Conservation (phyloP, 768 basidiomycete species). For the Phlebiopsis flavidoalba region DNA sequence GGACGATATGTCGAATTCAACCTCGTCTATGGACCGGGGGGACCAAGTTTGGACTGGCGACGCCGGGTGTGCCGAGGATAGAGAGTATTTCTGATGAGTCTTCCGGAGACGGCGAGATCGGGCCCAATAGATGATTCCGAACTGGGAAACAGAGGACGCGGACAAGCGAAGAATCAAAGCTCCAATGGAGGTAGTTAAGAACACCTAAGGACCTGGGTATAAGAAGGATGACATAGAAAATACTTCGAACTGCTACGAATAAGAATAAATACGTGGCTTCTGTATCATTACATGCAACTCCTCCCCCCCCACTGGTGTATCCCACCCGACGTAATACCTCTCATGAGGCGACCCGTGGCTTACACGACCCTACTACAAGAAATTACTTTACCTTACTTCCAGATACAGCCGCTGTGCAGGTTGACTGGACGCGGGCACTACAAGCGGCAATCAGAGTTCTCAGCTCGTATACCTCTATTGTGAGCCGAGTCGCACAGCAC, state of each 20-base stretch:
- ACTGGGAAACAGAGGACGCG: constrained; percentile 41
- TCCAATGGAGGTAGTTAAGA: constrained; percentile 46
- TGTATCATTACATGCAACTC: too few species aligned
- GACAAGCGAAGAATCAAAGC: constrained; percentile 45
- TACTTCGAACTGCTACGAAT: constrained; percentile 3
- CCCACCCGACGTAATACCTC: too few species aligned
- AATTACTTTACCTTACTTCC: too few species aligned
- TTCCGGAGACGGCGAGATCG: constrained; percentile 64
- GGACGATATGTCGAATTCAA: constrained; percentile 94
- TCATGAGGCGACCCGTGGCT: too few species aligned
- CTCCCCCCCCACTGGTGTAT: too few species aligned
- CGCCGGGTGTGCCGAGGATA: constrained; percentile 53
- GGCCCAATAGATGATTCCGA: constrained; percentile 67
- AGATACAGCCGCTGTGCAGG: too few species aligned
- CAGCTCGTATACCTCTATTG: too few species aligned
- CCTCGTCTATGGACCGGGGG: constrained; percentile 64
- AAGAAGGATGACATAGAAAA: background rate
- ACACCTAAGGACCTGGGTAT: constrained; percentile 45
- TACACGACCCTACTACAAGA: too few species aligned
- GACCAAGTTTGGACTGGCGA: constrained; percentile 59
- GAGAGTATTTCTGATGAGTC: constrained; percentile 64
- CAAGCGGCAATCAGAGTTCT: too few species aligned
- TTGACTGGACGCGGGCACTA: too few species aligned
- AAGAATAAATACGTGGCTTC: background rate
- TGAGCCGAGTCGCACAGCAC: too few species aligned